phyloP scores from a whole-genome alignment of 305 asterid species.

The Solanum hybrid region DNA sequence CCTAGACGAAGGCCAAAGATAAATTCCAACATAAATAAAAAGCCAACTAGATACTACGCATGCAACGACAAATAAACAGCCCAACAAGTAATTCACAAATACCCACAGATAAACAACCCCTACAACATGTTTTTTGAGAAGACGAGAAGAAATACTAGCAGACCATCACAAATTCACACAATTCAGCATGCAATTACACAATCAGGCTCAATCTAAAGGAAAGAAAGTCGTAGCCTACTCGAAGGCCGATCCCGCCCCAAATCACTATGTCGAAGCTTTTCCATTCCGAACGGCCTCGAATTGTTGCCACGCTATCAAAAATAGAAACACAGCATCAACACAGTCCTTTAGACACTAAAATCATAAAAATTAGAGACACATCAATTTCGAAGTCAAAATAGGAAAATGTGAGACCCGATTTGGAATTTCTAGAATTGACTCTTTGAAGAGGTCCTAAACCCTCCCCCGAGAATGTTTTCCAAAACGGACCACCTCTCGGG shows the following conservation, averaged over 20 bases:
- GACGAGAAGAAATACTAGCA: background rate
- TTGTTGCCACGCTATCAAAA: background rate
- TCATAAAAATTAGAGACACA: background rate
- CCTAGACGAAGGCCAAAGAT: too few species aligned
- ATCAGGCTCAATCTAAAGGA: background rate
- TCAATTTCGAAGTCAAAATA: background rate
- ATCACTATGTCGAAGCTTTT: background rate
- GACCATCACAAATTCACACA: background rate
- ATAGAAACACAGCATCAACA: background rate
- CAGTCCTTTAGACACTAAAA: background rate
- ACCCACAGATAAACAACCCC: too few species aligned
- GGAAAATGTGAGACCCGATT: background rate
- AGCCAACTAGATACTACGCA: too few species aligned
- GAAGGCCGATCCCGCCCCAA: background rate
- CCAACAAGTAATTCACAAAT: too few species aligned
- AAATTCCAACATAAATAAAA: too few species aligned
- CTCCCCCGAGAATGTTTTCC: background rate
- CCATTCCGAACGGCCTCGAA: background rate
- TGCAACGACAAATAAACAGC: too few species aligned
- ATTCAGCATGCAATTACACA: background rate
- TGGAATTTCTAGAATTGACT: background rate
- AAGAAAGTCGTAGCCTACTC: background rate
- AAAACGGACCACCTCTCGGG: background rate
- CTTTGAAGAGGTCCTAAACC: background rate
- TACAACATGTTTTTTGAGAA: background rate